Conservation (phyloP, 2,329 filamentous ascomycete species). For the Colletotrichum spinosum region DNA sequence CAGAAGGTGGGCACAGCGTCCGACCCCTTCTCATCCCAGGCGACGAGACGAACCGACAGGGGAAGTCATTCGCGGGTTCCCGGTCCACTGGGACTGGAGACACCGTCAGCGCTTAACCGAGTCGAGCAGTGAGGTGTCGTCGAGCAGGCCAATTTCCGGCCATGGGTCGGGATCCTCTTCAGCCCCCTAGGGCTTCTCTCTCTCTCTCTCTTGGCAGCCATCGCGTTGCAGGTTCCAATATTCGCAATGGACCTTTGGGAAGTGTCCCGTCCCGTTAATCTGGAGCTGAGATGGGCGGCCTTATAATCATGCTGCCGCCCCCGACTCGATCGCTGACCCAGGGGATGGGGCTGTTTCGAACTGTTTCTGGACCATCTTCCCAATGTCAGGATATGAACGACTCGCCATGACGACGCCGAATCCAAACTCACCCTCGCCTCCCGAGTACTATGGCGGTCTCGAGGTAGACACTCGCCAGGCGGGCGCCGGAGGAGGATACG, state of each 20-base stretch:
- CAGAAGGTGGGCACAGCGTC: slow-evolving; percentile 16
- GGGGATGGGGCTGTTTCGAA: not conserved
- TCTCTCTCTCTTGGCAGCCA: slow-evolving; percentile 18
- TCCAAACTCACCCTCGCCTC: slow-evolving; percentile 1
- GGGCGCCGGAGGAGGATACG: slow-evolving; percentile 9
- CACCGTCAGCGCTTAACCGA: slow-evolving; percentile 29
- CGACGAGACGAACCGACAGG: not conserved
- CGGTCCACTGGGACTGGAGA: slow-evolving; percentile 13
- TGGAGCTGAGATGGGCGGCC: too few relatives aligned
- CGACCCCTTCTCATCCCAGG: not conserved
- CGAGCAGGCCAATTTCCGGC: not conserved
- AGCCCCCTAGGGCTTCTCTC: slow-evolving; percentile 10
- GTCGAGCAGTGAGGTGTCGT: slow-evolving; percentile 3
- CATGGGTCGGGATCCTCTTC: slow-evolving; percentile 14
- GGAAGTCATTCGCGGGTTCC: slow-evolving; percentile 24
- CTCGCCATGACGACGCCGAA: slow-evolving; percentile 26
- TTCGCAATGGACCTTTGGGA: not conserved
- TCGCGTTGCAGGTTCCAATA: not conserved
- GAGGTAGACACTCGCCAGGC: slow-evolving; percentile 28
- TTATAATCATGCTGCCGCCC: not conserved
- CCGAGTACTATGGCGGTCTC: slow-evolving; percentile 27
- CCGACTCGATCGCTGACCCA: not conserved
- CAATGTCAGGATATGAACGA: slow-evolving; percentile 14
- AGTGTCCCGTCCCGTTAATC: not conserved
- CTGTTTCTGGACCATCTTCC: not conserved